A percentile compares a stretch with the other conserved stretches of the same genome.
Conservation (phyloP, 371 early-diverging fungal genomes). For the Phascolomyces articulosus region DNA sequence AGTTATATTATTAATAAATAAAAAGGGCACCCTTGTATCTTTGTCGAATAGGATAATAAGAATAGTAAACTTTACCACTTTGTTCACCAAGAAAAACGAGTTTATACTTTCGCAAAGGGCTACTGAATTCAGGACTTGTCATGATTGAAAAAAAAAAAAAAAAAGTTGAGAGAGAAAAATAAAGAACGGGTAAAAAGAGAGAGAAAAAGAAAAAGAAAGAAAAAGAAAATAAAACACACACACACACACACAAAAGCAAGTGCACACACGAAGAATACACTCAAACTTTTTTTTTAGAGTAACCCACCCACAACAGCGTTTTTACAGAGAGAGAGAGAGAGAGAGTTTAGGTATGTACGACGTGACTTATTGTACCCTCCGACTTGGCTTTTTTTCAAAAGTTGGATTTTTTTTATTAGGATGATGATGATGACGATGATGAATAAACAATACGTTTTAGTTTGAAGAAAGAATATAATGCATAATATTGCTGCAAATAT, state of each 20-base stretch:
- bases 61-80: slow-evolving; percentile 78
- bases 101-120: slow-evolving; percentile 87
- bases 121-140: slow-evolving; percentile 49
- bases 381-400: not conserved
- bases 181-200: slow-evolving; percentile 6
- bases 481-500: slow-evolving; percentile 4
- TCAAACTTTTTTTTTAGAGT: not conserved
- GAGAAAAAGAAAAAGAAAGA: slow-evolving; percentile 20
- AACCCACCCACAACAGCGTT: slow-evolving; percentile 1
- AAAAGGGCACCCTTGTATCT: too few species aligned
- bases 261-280: slow-evolving; percentile 1
- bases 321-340: too few species aligned
- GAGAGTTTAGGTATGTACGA: not conserved
- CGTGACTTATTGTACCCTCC: slow-evolving; percentile 5
- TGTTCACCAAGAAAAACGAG: slow-evolving; percentile 96
- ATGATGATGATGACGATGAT: too few species aligned
- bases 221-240: not conserved
- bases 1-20: not conserved
- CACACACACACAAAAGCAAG: too few species aligned
- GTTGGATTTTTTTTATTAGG: not conserved
- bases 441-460: too few species aligned
- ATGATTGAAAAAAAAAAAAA: slow-evolving; percentile 20
- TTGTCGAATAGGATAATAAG: too few species aligned
- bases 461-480: not conserved
- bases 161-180: slow-evolving; percentile 3